Percentiles rank a stretch among this genome's conserved stretches.
These are phyloP conservation scores for Apiospora rasikravindrae DNA, from an alignment of 2,329 filamentous ascomycete species.

Conservation along the genomic window DNA sequence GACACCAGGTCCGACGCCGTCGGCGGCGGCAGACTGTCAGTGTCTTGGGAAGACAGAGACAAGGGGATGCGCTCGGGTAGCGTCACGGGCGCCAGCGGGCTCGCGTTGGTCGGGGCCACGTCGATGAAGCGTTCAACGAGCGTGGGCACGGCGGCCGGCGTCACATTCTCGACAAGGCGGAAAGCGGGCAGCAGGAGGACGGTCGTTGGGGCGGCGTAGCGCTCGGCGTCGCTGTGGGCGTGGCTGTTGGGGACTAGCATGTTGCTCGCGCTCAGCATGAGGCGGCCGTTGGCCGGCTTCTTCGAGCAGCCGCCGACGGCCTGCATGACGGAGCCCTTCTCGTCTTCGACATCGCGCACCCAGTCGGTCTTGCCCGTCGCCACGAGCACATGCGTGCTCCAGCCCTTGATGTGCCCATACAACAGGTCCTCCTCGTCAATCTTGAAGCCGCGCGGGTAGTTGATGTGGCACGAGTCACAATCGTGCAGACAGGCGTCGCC, in stretches of 20 bases:
- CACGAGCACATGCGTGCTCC: slow-evolving; percentile 87
- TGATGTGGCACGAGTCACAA: slow-evolving; percentile 79
- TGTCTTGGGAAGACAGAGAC: not conserved
- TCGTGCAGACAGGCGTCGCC: slow-evolving; percentile 90
- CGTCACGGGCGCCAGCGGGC: slow-evolving; percentile 55
- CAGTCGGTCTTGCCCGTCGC: slow-evolving; percentile 97
- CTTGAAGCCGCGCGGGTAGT: slow-evolving; percentile 74
- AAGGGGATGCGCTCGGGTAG: slow-evolving; percentile 42
- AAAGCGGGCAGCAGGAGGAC: slow-evolving; percentile 87
- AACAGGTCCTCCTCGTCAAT: slow-evolving; percentile 80
- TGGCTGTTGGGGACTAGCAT: slow-evolving; percentile 77
- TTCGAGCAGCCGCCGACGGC: slow-evolving; percentile 63
- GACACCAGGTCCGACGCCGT: slow-evolving; percentile 44
- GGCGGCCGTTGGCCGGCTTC: slow-evolving; percentile 67
- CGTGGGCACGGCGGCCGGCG: slow-evolving; percentile 72
- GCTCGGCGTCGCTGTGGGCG: slow-evolving; percentile 64
- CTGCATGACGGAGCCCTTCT: slow-evolving; percentile 85
- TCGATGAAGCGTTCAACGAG: slow-evolving; percentile 76
- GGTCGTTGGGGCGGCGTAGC: slow-evolving; percentile 73
- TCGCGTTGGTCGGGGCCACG: slow-evolving; percentile 73
- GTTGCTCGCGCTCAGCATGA: slow-evolving; percentile 92
- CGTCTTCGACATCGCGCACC: slow-evolving; percentile 86
- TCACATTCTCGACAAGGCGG: slow-evolving; percentile 81
- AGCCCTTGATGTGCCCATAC: slow-evolving; percentile 85
- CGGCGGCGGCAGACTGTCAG: slow-evolving; percentile 33